phyloP scores from a whole-genome alignment of 345 rosid species.

The Lenwebbia sp. region DNA sequence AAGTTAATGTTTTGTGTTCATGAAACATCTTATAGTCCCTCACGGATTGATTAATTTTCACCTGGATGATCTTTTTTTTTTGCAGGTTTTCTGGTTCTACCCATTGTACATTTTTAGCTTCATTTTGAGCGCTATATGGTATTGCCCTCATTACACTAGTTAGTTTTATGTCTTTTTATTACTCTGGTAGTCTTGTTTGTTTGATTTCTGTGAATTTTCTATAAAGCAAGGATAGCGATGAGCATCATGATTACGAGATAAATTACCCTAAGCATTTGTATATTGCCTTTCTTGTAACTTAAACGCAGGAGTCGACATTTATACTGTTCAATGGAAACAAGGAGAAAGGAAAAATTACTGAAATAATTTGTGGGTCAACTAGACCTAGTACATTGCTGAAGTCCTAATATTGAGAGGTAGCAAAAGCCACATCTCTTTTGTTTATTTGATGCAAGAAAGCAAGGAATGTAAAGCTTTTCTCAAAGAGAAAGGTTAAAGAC shows the following conservation, averaged over 20 bases:
- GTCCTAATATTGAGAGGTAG: neutral
- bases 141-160: conserved; percentile 1
- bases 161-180: neutral
- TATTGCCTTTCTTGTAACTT: neutral
- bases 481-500: neutral
- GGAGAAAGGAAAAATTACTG: neutral
- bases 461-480: neutral
- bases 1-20: no score
- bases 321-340: neutral
- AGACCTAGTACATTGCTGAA: neutral
- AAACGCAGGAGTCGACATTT: neutral
- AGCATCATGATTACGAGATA: neutral
- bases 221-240: neutral
- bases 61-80: neutral
- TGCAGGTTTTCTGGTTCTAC: conserved; percentile 94
- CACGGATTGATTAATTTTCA: neutral
- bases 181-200: neutral
- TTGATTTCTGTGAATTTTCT: neutral
- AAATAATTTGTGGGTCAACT: neutral
- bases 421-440: neutral
- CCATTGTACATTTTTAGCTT: conserved; percentile 83
- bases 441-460: neutral
- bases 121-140: conserved; percentile 79
- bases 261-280: neutral
- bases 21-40: neutral